These are phyloP conservation scores for Spergularia bocconei DNA, from an alignment of 148 eudicot species.

Conservation along the genomic window DNA sequence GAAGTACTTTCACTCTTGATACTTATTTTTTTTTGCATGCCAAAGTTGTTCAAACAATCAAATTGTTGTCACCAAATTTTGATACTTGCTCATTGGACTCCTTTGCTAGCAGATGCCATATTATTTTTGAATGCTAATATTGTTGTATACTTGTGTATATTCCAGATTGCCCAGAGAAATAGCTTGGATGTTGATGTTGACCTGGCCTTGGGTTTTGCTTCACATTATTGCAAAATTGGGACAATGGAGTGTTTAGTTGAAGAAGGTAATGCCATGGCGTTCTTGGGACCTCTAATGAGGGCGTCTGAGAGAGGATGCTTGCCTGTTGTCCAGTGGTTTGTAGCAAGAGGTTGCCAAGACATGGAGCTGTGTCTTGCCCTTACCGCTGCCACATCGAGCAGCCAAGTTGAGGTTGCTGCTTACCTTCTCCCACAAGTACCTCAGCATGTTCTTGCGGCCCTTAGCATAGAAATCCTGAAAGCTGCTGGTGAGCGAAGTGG, in stretches of 20 bases:
- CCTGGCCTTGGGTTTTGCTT: constrained; percentile 92
- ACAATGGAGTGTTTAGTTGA: constrained; percentile 98
- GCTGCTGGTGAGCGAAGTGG: constrained; percentile 94
- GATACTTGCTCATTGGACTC: no score
- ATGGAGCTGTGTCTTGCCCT: constrained; percentile 99
- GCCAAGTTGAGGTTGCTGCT: constrained; percentile 76
- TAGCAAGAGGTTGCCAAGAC: constrained; percentile 84
- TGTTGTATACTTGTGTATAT: background rate
- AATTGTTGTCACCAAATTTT: background rate
- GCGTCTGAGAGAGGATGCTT: constrained; percentile 92
- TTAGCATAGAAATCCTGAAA: constrained; percentile 90
- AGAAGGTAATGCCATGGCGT: constrained; percentile 93
- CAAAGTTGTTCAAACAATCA: background rate
- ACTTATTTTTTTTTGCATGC: background rate
- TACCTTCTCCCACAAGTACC: constrained; percentile 96
- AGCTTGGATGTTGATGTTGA: constrained; percentile 97
- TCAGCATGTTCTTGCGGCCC: constrained; percentile 89
- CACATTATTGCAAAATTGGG: constrained; percentile 78
- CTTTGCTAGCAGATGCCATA: background rate
- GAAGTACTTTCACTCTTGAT: no score
- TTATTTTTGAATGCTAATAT: constrained; percentile 1
- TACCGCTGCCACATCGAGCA: constrained; percentile 93
- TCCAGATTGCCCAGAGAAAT: constrained; percentile 91
- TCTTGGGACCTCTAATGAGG: constrained; percentile 94
- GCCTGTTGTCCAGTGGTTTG: constrained; percentile 93